A percentile compares a stretch with the other conserved stretches of the same genome.
Conservation (phyloP, 257 asterid genomes). For the Solanum virginianum region DNA sequence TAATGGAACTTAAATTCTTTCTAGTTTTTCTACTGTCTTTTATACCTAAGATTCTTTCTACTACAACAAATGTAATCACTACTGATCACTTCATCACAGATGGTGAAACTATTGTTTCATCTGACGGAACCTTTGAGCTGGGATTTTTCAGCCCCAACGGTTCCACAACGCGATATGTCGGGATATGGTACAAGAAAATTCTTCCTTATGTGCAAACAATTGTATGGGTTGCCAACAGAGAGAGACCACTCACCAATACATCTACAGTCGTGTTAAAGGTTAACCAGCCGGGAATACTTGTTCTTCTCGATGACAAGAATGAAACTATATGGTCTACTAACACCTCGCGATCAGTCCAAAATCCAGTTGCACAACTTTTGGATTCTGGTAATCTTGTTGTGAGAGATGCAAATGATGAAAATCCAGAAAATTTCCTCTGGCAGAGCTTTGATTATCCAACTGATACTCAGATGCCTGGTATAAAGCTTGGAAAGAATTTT, state of each 20-base stretch:
- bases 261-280: neutral
- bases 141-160: neutral
- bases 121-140: neutral
- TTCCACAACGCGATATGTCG: neutral
- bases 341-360: neutral
- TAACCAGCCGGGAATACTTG: neutral
- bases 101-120: constrained; percentile 21
- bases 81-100: constrained; percentile 1
- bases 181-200: constrained; percentile 1
- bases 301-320: neutral
- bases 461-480: constrained; percentile 8
- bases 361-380: constrained; percentile 11
- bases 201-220: neutral
- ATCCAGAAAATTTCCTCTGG: constrained; percentile 10
- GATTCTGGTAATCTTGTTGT: constrained; percentile 29
- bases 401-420: constrained; percentile 14
- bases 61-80: neutral
- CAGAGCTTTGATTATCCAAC: constrained; percentile 21
- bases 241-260: neutral
- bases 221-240: neutral
- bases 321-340: constrained; percentile 14
- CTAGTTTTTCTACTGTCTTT: neutral
- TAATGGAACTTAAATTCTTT: neutral
- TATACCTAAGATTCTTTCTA: neutral
- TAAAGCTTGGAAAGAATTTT: constrained; percentile 18